Evolutionary conservation across 306 rosid genomes (phyloP).

Genomic region (Cicer pinnatifidum): DNA sequence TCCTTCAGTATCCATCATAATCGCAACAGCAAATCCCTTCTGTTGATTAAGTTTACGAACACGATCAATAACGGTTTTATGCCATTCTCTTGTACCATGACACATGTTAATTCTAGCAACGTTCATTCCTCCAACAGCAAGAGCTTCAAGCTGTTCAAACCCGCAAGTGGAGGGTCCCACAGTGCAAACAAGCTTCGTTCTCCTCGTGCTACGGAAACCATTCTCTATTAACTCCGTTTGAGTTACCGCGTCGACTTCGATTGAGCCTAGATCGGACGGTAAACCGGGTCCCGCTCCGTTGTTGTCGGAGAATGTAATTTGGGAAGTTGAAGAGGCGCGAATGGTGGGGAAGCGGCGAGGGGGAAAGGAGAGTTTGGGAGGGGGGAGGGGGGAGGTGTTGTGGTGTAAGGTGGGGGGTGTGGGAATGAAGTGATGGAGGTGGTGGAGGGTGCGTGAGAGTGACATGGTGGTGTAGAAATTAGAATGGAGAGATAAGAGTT

Average conservation of each 20-base stretch:
- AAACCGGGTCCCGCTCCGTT: slow-evolving; percentile 5
- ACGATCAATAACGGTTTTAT: slow-evolving; percentile 67
- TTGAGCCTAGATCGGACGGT: slow-evolving; percentile 60
- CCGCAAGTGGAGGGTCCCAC: slow-evolving; percentile 90
- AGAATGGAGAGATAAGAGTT: background rate
- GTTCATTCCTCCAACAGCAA: slow-evolving; percentile 97
- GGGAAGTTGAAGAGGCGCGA: slow-evolving; percentile 34
- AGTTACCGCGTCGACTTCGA: slow-evolving; percentile 87
- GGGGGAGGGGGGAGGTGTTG: slow-evolving; percentile 32
- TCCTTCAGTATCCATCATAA: slow-evolving; percentile 99
- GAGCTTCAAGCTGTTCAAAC: slow-evolving; percentile 85
- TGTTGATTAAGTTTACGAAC: slow-evolving; percentile 82
- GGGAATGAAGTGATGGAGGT: slow-evolving; percentile 62
- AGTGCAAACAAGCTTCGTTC: slow-evolving; percentile 86
- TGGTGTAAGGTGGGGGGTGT: slow-evolving; percentile 40
- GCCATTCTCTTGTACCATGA: slow-evolving; percentile 95
- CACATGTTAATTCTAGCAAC: slow-evolving; percentile 95
- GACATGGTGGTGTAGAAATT: slow-evolving; percentile 55
- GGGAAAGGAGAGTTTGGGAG: slow-evolving; percentile 40
- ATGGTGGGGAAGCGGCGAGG: slow-evolving; percentile 34
- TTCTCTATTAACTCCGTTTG: slow-evolving; percentile 84
- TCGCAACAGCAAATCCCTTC: slow-evolving; percentile 92
- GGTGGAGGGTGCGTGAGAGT: slow-evolving; percentile 69
- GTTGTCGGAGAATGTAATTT: slow-evolving; percentile 20
- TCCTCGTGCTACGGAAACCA: slow-evolving; percentile 85